Base-by-base conservation (phyloP, 2,329 filamentous ascomycete species). In the Geosmithia flava region DNA sequence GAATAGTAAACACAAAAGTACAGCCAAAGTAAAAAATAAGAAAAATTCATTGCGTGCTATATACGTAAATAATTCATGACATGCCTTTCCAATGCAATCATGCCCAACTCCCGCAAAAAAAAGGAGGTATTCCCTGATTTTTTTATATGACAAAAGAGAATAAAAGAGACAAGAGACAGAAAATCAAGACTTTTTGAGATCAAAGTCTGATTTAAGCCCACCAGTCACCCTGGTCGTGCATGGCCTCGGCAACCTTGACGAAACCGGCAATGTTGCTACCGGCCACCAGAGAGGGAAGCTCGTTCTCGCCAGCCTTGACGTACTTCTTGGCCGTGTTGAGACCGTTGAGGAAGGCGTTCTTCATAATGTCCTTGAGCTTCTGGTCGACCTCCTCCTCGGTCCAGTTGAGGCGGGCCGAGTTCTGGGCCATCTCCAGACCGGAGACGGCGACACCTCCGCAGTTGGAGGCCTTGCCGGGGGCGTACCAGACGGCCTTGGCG, bases 351-450 rank as follows among this genome's bases (percentile, higher is more conserved):
- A 97, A 98, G 66, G 87, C 91, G 55, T 80, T 77, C 76, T 91
- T 84, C 93, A 98, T 98, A 72, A 97, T 97, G 58, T 68, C 74
- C 78, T 94, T 89, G 62, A 98, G 83, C 71, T 88, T 88, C 57
- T 76, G 71, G 69, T 97, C 91, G 55, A 97, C 93, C 74, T 95
- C 85, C 74, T 95, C 86, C 44, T 75, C 62, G 27, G 87, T 86
- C 93, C 93, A 98, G 61, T 71, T 78, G 55, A 96, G 75, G 52
- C 91, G 84, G 68, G 66, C 71, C 55, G 85, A 91, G 80, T 98
- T 97, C 80, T 98, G 93, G 7, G 91, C 90, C 93, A 98, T 98
- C 78, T 98, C 93, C 43, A 98, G 81, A 58, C 93, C 93, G 2
- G 89, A 95, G 41, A 98, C 93, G 49, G 93, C 93, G 50, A 97